Evolutionary conservation across 306 rosid species (phyloP), one percentile per base, ranked within the genome.

Genomic region (cucumber (Cucumis sativus)): DNA sequence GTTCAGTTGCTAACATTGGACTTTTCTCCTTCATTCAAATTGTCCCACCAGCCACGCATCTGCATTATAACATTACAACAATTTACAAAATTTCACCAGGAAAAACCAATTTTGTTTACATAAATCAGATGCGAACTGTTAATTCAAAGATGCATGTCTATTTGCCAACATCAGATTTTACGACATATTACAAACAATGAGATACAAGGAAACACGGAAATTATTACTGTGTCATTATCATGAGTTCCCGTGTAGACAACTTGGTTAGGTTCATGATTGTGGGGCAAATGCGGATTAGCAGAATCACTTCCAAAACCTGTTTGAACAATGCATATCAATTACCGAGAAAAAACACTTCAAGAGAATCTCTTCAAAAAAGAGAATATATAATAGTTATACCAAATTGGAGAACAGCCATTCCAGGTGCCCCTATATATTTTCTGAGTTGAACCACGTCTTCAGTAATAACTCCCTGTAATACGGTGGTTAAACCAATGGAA

Each of bases 361-460:
- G 60, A 60, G 75, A 47, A 35, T 72, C 81, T 76, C 66, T 25
- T 68, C 80, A 45, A 62, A 47, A 28, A 20, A 64, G 16, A 20
- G 8, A 77, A 49, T 16, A 67, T 83, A 57, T 78, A 49, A 71
- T 43, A 71, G 60, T 61, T 52, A 77, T 87, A 94, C 97, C 98
- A 86, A 94, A 94, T 81, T 94, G 98, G 60, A 94, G 98, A 71
- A 94, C 96, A 20, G 97, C 97, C 98, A 94, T 91, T 87, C 98
- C 98, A 77, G 98, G 96, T 74, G 98, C 98, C 77, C 91, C 92
- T 52, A 94, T 90, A 78, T 91, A 89, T 83, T 87, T 89, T 84
- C 98, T 84, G 62, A 94, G 95, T 67, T 87, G 85, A 80, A 94
- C 90, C 66, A 94, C 97, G 84, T 94, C 98, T 84, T 94, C 91